Evolutionary conservation across 805 yeast species (phyloP).

Genomic region (Geotrichum ghanense): DNA sequence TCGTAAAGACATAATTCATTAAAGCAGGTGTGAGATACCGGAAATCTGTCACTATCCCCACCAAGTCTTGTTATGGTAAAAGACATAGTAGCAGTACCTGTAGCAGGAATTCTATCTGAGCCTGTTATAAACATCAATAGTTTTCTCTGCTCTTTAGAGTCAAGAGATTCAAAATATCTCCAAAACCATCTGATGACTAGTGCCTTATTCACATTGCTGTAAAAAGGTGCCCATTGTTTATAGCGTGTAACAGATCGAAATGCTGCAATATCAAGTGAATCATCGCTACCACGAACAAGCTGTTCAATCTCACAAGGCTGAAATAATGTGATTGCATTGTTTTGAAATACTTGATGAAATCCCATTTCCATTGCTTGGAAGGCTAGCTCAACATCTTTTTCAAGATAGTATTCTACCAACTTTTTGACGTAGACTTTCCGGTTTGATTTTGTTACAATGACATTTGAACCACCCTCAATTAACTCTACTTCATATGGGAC

Average conservation of each 20-base stretch:
- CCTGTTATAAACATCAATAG: conserved; percentile 77
- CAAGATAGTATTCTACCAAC: conserved; percentile 52
- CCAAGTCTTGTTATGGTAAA: conserved; percentile 57
- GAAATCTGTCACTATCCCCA: conserved; percentile 42
- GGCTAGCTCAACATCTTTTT: conserved; percentile 40
- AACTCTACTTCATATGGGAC: conserved; percentile 36
- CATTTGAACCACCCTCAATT: conserved; percentile 43
- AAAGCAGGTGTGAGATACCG: conserved; percentile 90
- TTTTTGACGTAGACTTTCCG: conserved; percentile 47
- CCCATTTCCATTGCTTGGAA: conserved; percentile 56
- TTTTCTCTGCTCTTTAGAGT: conserved; percentile 41
- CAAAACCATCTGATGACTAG: conserved; percentile 70
- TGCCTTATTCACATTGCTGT: conserved; percentile 29
- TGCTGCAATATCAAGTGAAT: conserved; percentile 53
- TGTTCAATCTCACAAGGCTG: conserved; percentile 73
- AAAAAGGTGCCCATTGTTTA: conserved; percentile 41
- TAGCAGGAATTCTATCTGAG: conserved; percentile 84
- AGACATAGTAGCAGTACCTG: conserved; percentile 68
- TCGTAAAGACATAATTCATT: conserved; percentile 74
- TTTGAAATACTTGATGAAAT: conserved; percentile 65
- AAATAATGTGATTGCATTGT: conserved; percentile 69
- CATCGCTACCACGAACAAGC: conserved; percentile 66
- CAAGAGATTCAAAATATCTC: conserved; percentile 50
- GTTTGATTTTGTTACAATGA: conserved; percentile 48
- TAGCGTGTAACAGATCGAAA: conserved; percentile 66